Evolutionary conservation across 164 flowering plant genomes (phyloP).

Genomic region (Umbilicus rupestris): DNA sequence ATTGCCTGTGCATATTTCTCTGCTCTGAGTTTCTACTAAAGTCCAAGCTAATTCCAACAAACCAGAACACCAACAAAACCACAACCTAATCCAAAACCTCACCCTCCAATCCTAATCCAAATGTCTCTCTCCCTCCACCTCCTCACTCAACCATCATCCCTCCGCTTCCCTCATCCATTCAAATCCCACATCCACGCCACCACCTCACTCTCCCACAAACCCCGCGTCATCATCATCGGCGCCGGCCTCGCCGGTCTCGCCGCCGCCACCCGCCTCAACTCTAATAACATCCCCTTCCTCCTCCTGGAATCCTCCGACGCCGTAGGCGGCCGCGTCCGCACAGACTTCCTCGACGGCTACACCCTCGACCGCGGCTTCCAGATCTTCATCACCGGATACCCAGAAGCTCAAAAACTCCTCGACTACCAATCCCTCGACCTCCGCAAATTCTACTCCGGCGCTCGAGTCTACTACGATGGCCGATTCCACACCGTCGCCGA

Average conservation of each 20-base stretch:
- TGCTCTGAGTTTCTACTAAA: no score
- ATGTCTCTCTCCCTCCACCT: slow-evolving; percentile 5
- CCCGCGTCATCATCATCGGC: slow-evolving; percentile 62
- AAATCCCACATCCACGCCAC: background rate
- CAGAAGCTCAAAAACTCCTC: slow-evolving; percentile 54
- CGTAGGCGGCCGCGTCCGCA: slow-evolving; percentile 89
- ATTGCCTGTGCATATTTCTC: no score
- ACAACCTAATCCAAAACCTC: slow-evolving; percentile 4
- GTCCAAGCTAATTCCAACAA: background rate
- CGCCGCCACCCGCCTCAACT: slow-evolving; percentile 64
- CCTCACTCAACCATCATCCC: background rate
- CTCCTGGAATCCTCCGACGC: slow-evolving; percentile 79
- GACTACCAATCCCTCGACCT: slow-evolving; percentile 45
- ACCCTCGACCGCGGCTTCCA: slow-evolving; percentile 90
- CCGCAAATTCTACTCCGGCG: slow-evolving; percentile 78
- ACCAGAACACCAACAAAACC: background rate
- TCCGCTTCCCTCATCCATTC: background rate
- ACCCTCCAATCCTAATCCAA: background rate
- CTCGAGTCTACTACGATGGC: slow-evolving; percentile 49
- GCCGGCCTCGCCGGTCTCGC: slow-evolving; percentile 93
- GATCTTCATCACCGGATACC: slow-evolving; percentile 91
- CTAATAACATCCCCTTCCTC: slow-evolving; percentile 55
- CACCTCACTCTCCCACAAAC: slow-evolving; percentile 7
- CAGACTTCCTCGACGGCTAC: slow-evolving; percentile 71
- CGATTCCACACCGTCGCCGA: slow-evolving; percentile 77